These are phyloP conservation scores for Penicillium sp. DNA, from an alignment of 2,329 filamentous ascomycete species.

Conservation along the genomic window DNA sequence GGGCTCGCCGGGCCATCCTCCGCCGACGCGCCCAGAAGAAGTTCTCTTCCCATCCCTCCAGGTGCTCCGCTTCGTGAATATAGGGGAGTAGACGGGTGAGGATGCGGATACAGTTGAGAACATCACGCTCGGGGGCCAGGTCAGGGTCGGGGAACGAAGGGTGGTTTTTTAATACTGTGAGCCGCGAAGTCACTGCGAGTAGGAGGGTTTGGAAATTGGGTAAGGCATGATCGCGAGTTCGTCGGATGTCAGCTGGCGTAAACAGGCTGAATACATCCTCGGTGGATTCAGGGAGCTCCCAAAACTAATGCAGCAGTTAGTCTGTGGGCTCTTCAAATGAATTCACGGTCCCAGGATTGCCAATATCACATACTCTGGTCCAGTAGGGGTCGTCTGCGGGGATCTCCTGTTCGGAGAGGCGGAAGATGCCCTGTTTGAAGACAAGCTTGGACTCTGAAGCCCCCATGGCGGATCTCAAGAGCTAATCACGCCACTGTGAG, in stretches of 20 bases:
- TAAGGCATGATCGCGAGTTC: slow-evolving; percentile 79
- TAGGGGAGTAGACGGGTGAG: slow-evolving; percentile 88
- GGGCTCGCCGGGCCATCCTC: slow-evolving; percentile 68
- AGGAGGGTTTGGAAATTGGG: slow-evolving; percentile 89
- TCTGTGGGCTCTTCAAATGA: neutral
- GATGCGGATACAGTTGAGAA: slow-evolving; percentile 92
- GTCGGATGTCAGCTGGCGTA: slow-evolving; percentile 81
- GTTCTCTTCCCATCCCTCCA: slow-evolving; percentile 82
- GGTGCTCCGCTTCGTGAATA: slow-evolving; percentile 82
- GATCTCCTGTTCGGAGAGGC: slow-evolving; percentile 87
- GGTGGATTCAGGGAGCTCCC: slow-evolving; percentile 91
- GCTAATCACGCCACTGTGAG: slow-evolving; percentile 25
- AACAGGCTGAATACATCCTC: slow-evolving; percentile 98
- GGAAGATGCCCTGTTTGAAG: slow-evolving; percentile 98
- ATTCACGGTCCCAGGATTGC: neutral
- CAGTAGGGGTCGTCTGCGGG: slow-evolving; percentile 88
- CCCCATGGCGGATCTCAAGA: slow-evolving; percentile 66
- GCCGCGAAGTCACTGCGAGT: slow-evolving; percentile 76
- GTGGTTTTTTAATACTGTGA: slow-evolving; percentile 81
- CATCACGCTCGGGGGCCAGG: slow-evolving; percentile 78
- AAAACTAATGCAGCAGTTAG: slow-evolving; percentile 66
- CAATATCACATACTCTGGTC: slow-evolving; percentile 69
- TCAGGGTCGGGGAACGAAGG: slow-evolving; percentile 87
- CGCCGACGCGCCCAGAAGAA: slow-evolving; percentile 86
- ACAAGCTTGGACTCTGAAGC: slow-evolving; percentile 98